Percentiles rank a stretch among this genome's conserved stretches.
Conservation (phyloP, 805 yeast genomes). For the Starmerella powellii region DNA sequence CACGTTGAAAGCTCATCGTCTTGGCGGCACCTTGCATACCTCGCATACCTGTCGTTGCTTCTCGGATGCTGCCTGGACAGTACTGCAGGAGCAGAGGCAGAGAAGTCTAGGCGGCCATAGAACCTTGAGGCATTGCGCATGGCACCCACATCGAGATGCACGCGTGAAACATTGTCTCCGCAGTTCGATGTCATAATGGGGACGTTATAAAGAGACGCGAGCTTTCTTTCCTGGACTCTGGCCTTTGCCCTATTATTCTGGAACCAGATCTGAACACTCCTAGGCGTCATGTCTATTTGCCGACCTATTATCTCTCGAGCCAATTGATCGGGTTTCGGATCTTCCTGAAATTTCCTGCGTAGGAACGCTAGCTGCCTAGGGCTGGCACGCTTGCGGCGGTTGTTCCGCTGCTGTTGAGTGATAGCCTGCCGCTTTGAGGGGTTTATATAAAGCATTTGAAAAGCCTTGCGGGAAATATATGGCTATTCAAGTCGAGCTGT, state of each 20-base stretch:
- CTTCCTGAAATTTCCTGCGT: conserved; percentile 53
- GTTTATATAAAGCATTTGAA: not conserved
- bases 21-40: no score
- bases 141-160: conserved; percentile 9
- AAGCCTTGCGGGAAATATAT: no score
- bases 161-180: conserved; percentile 11
- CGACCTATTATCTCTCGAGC: conserved; percentile 41
- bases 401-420: conserved; percentile 30
- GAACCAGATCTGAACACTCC: conserved; percentile 87
- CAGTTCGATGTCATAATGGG: conserved; percentile 6
- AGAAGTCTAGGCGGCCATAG: not conserved
- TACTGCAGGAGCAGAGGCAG: no score
- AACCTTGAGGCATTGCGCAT: not conserved
- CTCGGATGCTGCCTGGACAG: no score
- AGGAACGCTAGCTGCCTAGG: conserved; percentile 65
- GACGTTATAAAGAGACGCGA: not conserved
- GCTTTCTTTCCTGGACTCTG: conserved; percentile 30
- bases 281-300: conserved; percentile 69
- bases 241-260: conserved; percentile 55
- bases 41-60: no score
- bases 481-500: no score
- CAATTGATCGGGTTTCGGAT: conserved; percentile 52
- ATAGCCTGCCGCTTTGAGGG: conserved; percentile 12
- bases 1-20: no score
- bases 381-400: conserved; percentile 58